phyloP scores from a whole-genome alignment of 2,329 filamentous ascomycete genomes.

The Penicillium sp. region DNA sequence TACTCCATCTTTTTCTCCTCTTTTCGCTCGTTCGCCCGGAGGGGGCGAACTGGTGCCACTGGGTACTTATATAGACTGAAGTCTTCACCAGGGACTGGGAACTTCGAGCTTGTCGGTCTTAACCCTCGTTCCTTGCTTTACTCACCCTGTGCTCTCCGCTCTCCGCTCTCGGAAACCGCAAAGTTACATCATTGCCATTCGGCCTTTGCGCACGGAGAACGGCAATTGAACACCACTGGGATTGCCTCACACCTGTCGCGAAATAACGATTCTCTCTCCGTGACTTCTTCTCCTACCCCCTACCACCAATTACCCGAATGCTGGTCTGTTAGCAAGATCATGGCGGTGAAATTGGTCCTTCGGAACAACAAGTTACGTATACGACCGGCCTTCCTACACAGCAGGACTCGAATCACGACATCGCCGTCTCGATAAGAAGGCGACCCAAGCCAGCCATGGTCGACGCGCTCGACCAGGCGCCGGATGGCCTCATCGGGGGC shows the following conservation, averaged over 20 bases:
- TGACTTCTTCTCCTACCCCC: neutral
- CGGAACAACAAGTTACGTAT: constrained; percentile 5
- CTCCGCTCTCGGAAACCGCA: constrained; percentile 1
- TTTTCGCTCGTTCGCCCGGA: neutral
- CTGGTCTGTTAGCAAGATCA: constrained; percentile 7
- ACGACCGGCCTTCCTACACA: constrained; percentile 5
- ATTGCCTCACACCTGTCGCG: neutral
- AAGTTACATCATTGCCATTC: constrained; percentile 7
- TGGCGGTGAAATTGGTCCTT: constrained; percentile 12
- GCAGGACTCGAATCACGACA: neutral
- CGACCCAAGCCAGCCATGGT: neutral
- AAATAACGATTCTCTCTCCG: neutral
- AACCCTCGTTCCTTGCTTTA: neutral
- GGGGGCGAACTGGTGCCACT: constrained; percentile 2
- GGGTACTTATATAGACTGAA: neutral
- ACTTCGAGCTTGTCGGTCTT: neutral
- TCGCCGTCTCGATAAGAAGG: neutral
- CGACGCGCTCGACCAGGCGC: constrained; percentile 19
- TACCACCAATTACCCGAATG: constrained; percentile 8
- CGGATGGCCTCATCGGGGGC: constrained; percentile 31
- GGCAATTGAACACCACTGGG: neutral
- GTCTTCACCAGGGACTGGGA: neutral
- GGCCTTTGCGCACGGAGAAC: neutral
- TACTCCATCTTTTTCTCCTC: constrained; percentile 1
- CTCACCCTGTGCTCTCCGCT: neutral